Base-by-base conservation (phyloP, 345 rosid genomes). In the Corchorus olitorius region DNA sequence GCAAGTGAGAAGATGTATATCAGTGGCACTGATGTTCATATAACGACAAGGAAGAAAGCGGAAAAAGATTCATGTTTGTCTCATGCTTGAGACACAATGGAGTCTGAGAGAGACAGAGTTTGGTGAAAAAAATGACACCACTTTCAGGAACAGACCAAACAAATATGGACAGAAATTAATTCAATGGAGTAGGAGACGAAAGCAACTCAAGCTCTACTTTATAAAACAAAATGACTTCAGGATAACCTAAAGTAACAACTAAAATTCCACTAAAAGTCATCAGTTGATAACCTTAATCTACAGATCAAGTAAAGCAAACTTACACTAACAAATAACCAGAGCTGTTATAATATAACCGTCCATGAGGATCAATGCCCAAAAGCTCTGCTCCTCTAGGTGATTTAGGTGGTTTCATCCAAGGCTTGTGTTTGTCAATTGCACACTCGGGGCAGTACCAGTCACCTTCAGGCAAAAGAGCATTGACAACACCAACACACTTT, bases 371-470 rank as follows among this genome's bases (percentile, higher is more conserved):
- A 77, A 76, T 86, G 72, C 89, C 98, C 87, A 96, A 60, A 58
- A 82, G 83, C 82, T 96, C 98, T 71, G 99, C 97, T 84, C 98
- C 99, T 76, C 94, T 90, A 83, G 87, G 75, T 78, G 87, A 84
- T 72, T 87, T 92, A 35, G 84, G 84, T 71, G 84, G 79, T 81
- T 86, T 93, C 86, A 80, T 77, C 87, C 83, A 80, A 62, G 89
- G 88, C 74, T 85, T 84, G 62, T 78, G 81, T 78, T 83, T 84
- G 68, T 88, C 90, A 76, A 88, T 80, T 34, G 85, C 88, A 85
- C 99, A 96, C 86, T 96, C 97, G n/a, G 98, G 97, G 84, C 99
- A 96, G 83, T 81, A 93, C 99, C 99, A 93, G 66, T 93, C 94
- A 74, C 98, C 97, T 83, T 92, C 97, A 61, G 97, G 97, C 89